Conservation (phyloP, 1,284 basidiomycete species). For the Ceratobasidium theobromae region DNA sequence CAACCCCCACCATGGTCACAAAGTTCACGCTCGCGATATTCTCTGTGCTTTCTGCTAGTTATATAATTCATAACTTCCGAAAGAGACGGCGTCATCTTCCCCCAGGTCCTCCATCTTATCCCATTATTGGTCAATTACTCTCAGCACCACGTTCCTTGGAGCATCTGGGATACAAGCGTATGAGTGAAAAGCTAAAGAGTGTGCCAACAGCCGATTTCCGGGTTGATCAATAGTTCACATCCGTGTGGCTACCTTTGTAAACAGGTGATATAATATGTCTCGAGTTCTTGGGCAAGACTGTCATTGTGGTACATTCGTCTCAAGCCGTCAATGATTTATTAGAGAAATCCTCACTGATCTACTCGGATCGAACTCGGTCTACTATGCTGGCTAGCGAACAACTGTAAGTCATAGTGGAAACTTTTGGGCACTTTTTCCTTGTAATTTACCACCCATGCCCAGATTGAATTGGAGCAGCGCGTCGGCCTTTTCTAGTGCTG, state of each 20-base stretch:
- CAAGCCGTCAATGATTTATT: not conserved
- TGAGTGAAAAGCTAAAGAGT: not conserved
- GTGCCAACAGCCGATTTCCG: not conserved
- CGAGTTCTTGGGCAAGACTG: not conserved
- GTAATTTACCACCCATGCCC: not conserved
- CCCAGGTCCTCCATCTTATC: not conserved
- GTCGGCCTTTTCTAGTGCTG: not conserved
- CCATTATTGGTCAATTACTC: not conserved
- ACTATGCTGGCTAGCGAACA: not conserved
- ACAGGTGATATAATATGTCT: conserved; percentile 5
- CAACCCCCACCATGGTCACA: not conserved
- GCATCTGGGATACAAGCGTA: not conserved
- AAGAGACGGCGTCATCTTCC: not conserved
- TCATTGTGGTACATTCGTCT: not conserved
- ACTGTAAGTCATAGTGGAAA: not conserved
- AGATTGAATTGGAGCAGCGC: not conserved
- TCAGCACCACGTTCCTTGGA: not conserved
- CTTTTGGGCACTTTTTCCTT: not conserved
- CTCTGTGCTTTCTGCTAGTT: not conserved
- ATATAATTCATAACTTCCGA: not conserved
- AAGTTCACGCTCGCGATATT: not conserved
- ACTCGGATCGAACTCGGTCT: not conserved
- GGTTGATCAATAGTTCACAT: too few species aligned
- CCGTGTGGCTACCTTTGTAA: too few species aligned
- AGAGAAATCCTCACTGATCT: not conserved